Base-by-base conservation (phyloP, 2,329 filamentous ascomycete genomes). In the Xylariales sp. region DNA sequence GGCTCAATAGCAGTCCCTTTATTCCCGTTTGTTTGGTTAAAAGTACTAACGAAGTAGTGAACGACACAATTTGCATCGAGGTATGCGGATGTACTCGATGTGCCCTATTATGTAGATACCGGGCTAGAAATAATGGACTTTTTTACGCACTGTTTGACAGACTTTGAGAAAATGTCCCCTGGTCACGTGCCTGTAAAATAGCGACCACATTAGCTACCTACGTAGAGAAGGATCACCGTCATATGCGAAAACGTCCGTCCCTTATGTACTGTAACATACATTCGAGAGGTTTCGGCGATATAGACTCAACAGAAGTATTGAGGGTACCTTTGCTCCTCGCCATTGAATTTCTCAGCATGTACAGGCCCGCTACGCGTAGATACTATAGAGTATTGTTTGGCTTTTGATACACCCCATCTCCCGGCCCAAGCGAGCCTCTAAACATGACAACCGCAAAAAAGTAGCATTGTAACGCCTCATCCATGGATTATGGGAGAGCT, bases 401-500 rank as follows among this genome's bases (percentile, higher is more conserved):
- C 59, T 65, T 64, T 68, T 59, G 59, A 67, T 67, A 65, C 65
- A 64, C 63, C 46, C 61, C 54, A 18, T 60, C 41, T 62, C 58
- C 45, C 48, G 53, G 64, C 45, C 52, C 14, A 34, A 34, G 34
- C 10, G 14, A 54, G 60, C 62, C 62, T 65, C 55, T 59, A 46
- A 64, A 62, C 41, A 64, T 67, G 53, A 65, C 54, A 58, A 55
- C 57, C 55, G 52, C 56, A 66, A 39, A 67, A 59, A 66, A 66
- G 59, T 46, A 69, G 61, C 53, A 54, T 59, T 48, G 41, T 63
- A 72, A 68, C 69, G 67, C 69, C 74, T 72, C 69, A 36, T 71
- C 72, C 72, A 67, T 74, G 69, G 64, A 70, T 69, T 72, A 65
- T 65, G 65, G 67, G 65, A 71, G 67, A 65, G 67, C 69, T 70